Percentiles rank a stretch among this genome's conserved stretches.
Evolutionary conservation across 106 monocot genomes (phyloP).

Genomic region (Hemerocallis citrina): DNA sequence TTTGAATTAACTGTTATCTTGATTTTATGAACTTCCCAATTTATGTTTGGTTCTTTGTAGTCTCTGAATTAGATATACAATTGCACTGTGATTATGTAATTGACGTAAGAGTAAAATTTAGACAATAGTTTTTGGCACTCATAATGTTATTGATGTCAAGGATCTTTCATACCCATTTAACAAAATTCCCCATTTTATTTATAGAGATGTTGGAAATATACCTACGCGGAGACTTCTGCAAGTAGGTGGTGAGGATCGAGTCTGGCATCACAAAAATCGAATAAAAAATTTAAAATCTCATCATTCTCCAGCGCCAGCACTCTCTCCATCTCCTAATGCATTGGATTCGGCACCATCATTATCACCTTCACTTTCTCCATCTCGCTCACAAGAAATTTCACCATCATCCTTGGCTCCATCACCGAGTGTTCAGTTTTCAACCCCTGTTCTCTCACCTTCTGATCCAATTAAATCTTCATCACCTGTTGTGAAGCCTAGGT

Average conservation of each 20-base stretch:
- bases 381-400: no score
- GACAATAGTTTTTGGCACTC: background rate
- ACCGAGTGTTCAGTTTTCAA: background rate
- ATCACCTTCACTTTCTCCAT: background rate
- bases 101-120: background rate
- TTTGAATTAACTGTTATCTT: background rate
- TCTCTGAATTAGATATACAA: background rate
- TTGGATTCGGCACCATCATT: background rate
- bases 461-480: slow-evolving; percentile 1
- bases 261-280: background rate
- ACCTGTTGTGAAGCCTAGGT: background rate
- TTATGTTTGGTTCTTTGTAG: background rate
- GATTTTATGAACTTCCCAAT: background rate
- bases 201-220: slow-evolving; percentile 14
- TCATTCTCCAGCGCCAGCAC: background rate
- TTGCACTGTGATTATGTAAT: background rate
- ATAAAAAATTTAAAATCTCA: background rate
- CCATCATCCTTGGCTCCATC: no score
- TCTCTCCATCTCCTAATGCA: slow-evolving; percentile 1
- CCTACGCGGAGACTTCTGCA: slow-evolving; percentile 22
- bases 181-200: background rate
- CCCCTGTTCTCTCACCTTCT: background rate
- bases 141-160: no score
- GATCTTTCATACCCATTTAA: no score
- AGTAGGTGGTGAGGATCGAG: slow-evolving; percentile 11